Base-by-base conservation (phyloP, 1,284 basidiomycete genomes). In the Vanrija sp. region DNA sequence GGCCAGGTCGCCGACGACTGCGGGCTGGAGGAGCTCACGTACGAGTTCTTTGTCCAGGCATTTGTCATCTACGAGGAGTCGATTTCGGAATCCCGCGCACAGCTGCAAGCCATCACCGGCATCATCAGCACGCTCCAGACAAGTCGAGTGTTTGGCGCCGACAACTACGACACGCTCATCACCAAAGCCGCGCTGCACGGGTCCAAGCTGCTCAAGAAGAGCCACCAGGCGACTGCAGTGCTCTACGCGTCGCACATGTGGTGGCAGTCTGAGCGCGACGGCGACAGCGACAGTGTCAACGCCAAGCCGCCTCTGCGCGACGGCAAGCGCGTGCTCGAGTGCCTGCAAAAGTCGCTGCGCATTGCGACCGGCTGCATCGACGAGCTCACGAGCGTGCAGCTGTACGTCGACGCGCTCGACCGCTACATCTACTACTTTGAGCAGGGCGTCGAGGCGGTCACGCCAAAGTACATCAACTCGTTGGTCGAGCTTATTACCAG, bases 11-110 rank as follows among this genome's bases (percentile, higher is more conserved):
- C 91, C 0, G 93, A 94, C 69, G 90, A 92, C 69, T 91, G 90
- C 58, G 90, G 86, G 0, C 90, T 96, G 61, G 91, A 95, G 74
- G 91, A 96, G 69, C 83, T 96, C 55, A 86, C 90, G 23, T 97
- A 96, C 73, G 93, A 97, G 73, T 86, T 96, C 65, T 95, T 93
- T 69, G 93, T 96, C 8, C 91, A 95, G 72, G 91, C 92, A 0
- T 94, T 96, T 72, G 90, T 87, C 28, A 91, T 96, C 12, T 96
- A 96, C 77, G 93, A 97, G 73, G 94, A 97, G 71, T 87, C 84
- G 66, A 96, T 97, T 52, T 91, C 89, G 45, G 93, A 96, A 71
- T 89, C 86, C 46, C 84, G 91, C 14, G 90, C 91, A 1, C 93
- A 97, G 74, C 79, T 97, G 19, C 90, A 93, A 70, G 91, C 92